Evolutionary conservation across 257 asterid genomes (phyloP).

Genomic region (Lithospermum erythrorhizon): DNA sequence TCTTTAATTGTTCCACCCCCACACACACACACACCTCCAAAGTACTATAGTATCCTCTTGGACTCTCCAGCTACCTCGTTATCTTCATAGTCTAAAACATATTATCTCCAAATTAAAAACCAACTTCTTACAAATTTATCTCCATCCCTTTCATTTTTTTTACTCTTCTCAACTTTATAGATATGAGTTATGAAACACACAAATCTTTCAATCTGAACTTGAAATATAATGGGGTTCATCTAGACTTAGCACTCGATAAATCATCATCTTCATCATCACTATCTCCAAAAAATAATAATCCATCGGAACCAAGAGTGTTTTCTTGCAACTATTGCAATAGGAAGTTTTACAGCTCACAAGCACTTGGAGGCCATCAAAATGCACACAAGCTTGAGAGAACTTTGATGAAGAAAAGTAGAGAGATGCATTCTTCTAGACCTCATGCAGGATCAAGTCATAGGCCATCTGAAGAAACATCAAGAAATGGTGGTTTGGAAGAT

Average conservation of each 20-base stretch:
- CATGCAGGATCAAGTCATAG: conserved; percentile 22
- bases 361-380: conserved; percentile 90
- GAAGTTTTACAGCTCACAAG: conserved; percentile 77
- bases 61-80: background rate
- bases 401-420: conserved; percentile 67
- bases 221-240: conserved; percentile 26
- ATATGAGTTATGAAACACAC: conserved; percentile 42
- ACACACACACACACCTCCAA: background rate
- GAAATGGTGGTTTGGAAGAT: conserved; percentile 21
- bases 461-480: conserved; percentile 9
- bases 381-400: conserved; percentile 87
- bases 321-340: conserved; percentile 72
- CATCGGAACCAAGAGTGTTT: conserved; percentile 45
- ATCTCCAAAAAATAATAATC: conserved; percentile 30
- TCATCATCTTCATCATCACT: conserved; percentile 18
- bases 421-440: conserved; percentile 27
- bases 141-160: background rate
- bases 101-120: background rate
- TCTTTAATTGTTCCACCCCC: background rate
- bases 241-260: conserved; percentile 33
- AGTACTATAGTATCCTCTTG: background rate
- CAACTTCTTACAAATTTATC: background rate
- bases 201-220: conserved; percentile 39
- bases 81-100: background rate
- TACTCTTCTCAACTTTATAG: background rate